A percentile compares a stretch with the other conserved stretches of the same genome.
phyloP scores from a whole-genome alignment of 306 rosid species.

The Vigna reflexopilosa region DNA sequence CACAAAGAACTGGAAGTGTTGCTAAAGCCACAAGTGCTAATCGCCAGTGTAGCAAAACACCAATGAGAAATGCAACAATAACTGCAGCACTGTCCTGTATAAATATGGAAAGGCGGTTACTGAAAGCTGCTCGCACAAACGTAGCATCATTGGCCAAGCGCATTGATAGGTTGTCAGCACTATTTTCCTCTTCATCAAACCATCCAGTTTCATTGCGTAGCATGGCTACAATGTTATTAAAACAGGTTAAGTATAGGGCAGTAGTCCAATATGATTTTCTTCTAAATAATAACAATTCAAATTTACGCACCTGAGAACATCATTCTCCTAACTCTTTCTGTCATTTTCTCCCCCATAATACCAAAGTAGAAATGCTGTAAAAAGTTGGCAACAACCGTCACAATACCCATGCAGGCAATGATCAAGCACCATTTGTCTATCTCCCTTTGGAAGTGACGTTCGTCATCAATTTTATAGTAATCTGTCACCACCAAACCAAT shows the following conservation, averaged over 20 bases:
- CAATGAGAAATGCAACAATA: conserved; percentile 92
- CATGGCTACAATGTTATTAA: conserved; percentile 77
- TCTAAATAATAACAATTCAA: neutral
- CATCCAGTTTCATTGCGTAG: conserved; percentile 97
- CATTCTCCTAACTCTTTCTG: conserved; percentile 99
- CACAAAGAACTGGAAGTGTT: conserved; percentile 85
- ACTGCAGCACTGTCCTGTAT: conserved; percentile 99
- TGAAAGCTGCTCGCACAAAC: conserved; percentile 98
- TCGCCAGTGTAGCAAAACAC: conserved; percentile 88
- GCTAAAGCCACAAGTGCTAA: conserved; percentile 98
- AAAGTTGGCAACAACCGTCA: conserved; percentile 97
- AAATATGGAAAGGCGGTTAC: conserved; percentile 96
- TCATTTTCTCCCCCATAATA: conserved; percentile 99
- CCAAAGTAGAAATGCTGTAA: conserved; percentile 99
- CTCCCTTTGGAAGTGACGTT: conserved; percentile 56
- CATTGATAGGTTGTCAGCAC: conserved; percentile 98
- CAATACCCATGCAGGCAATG: conserved; percentile 97
- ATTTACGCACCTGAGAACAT: conserved; percentile 90
- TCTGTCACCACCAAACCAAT: conserved; percentile 88
- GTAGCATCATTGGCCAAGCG: conserved; percentile 99
- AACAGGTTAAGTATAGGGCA: conserved; percentile 48
- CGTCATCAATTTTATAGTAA: conserved; percentile 59
- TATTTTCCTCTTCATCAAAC: conserved; percentile 97
- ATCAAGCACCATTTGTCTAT: conserved; percentile 95
- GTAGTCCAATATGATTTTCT: conserved; percentile 11